A percentile compares a stretch with the other conserved stretches of the same genome.
Evolutionary conservation across 805 yeast species (phyloP).

Genomic region (Clavispora vitiphila): DNA sequence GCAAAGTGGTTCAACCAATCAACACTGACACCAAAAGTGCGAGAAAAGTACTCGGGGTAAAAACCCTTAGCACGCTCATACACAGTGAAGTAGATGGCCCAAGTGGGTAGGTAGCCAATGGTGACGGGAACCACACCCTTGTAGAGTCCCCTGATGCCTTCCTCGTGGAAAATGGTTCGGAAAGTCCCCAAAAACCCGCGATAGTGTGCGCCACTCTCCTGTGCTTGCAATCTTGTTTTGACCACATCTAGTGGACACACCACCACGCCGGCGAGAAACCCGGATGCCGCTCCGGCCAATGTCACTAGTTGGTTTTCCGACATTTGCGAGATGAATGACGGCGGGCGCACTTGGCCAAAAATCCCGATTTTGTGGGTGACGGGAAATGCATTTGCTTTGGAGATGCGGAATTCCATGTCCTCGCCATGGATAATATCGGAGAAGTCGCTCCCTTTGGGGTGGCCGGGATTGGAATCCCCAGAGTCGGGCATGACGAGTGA

Average conservation of each 20-base stretch:
- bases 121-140: conserved; percentile 90
- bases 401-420: conserved; percentile 29
- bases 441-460: conserved; percentile 18
- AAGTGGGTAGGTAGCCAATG: conserved; percentile 91
- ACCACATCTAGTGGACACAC: conserved; percentile 97
- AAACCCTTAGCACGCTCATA: conserved; percentile 72
- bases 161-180: conserved; percentile 62
- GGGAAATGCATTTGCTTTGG: conserved; percentile 17
- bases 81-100: conserved; percentile 93
- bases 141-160: conserved; percentile 79
- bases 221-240: conserved; percentile 91
- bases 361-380: conserved; percentile 17
- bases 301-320: conserved; percentile 62
- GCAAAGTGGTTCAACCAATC: conserved; percentile 39
- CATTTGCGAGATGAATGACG: conserved; percentile 17
- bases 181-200: conserved; percentile 62
- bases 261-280: conserved; percentile 78
- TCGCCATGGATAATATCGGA: conserved; percentile 36
- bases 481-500: not conserved
- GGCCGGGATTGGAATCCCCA: not conserved
- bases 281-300: conserved; percentile 88
- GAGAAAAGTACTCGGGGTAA: conserved; percentile 40
- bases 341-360: conserved; percentile 17
- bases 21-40: conserved; percentile 18
- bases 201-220: conserved; percentile 54